phyloP scores from a whole-genome alignment of 257 asterid genomes.

The Nicotiana tomentosiformis region DNA sequence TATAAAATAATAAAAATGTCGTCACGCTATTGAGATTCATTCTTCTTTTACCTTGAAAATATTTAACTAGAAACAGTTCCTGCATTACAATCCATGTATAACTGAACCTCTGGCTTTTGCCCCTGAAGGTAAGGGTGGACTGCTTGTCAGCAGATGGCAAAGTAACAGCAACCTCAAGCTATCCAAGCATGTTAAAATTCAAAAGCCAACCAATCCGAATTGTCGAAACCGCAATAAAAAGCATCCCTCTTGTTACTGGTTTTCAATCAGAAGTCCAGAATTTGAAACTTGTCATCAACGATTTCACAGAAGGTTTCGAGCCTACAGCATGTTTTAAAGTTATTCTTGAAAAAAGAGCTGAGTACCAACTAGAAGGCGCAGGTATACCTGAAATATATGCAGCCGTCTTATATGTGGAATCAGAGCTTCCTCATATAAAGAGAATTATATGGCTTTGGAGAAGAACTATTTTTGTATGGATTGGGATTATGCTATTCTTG shows the following conservation, averaged over 20 bases:
- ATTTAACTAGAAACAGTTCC: no score
- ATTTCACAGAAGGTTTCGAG: constrained; percentile 32
- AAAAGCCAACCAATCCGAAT: constrained; percentile 40
- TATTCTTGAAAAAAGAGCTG: constrained; percentile 49
- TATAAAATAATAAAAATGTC: no score
- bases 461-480: constrained; percentile 49
- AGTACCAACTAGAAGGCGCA: constrained; percentile 26
- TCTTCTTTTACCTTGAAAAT: no score
- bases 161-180: constrained; percentile 30
- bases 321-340: constrained; percentile 37
- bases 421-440: constrained; percentile 39
- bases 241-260: constrained; percentile 46
- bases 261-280: constrained; percentile 46
- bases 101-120: not conserved
- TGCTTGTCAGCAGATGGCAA: constrained; percentile 36
- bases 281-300: constrained; percentile 27
- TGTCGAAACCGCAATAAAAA: constrained; percentile 29
- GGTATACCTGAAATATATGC: constrained; percentile 54
- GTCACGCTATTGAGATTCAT: no score
- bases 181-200: constrained; percentile 49
- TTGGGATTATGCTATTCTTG: constrained; percentile 23
- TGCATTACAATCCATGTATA: not conserved
- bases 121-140: constrained; percentile 47
- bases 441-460: constrained; percentile 46
- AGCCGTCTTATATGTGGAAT: constrained; percentile 34